Evolutionary conservation across 2,329 filamentous ascomycete species (phyloP).

Genomic region (Fusarium musae): DNA sequence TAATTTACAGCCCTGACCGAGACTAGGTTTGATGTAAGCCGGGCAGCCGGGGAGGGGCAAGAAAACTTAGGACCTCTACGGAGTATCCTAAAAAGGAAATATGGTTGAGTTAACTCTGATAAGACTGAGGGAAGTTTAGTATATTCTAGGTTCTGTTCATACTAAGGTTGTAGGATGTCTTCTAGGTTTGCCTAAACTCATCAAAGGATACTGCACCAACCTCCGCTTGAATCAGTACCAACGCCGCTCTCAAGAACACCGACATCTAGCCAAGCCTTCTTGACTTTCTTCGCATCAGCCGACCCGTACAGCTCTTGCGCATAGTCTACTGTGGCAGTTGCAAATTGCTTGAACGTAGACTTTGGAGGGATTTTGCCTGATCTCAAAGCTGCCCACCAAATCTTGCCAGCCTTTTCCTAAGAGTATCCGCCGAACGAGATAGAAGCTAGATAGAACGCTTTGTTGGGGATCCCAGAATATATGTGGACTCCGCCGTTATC

Average conservation of each 20-base stretch:
- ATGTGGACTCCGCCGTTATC: constrained; percentile 67
- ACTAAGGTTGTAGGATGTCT: neutral
- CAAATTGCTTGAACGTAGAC: constrained; percentile 61
- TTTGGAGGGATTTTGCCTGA: constrained; percentile 54
- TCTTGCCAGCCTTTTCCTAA: constrained; percentile 64
- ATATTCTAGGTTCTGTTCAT: neutral
- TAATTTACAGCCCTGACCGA: too few relatives aligned
- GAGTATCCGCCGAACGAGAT: constrained; percentile 62
- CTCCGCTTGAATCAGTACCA: constrained; percentile 20
- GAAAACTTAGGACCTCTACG: neutral
- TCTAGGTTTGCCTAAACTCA: neutral
- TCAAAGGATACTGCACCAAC: constrained; percentile 34
- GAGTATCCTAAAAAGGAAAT: neutral
- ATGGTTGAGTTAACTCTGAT: neutral
- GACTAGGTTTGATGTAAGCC: neutral
- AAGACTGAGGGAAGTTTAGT: neutral
- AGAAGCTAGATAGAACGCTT: constrained; percentile 63
- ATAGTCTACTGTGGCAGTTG: constrained; percentile 59
- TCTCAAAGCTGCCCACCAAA: constrained; percentile 63
- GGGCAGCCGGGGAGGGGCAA: neutral
- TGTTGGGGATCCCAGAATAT: constrained; percentile 68
- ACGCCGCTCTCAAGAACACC: constrained; percentile 51
- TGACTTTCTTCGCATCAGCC: constrained; percentile 56
- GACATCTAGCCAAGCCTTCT: constrained; percentile 60
- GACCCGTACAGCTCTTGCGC: constrained; percentile 57